Base-by-base conservation (phyloP, 2,329 filamentous ascomycete species). In the Pseudodiploospora longispora region DNA sequence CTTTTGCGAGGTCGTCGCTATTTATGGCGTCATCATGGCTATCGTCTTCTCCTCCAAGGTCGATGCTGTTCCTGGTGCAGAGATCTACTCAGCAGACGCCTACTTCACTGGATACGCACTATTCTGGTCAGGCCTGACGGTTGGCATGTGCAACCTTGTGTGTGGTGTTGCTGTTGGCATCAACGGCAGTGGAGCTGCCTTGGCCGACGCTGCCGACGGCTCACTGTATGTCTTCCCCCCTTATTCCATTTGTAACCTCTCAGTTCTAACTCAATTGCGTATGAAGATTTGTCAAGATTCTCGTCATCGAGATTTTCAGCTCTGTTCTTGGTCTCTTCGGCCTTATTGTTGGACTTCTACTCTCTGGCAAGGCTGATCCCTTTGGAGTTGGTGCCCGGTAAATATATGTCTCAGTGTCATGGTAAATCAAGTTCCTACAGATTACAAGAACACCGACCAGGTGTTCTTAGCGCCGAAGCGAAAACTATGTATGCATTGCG, bases 21-120 rank as follows among this genome's bases (percentile, higher is more conserved):
- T 98, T 67, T 98, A 98, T 76, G 94, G 94, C 59, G 91, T 98
- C 69, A 98, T 98, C 71, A 98, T 98, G 89, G 85, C 90, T 58
- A 98, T 98, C 64, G 86, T 98, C 59, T 97, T 97, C 73, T 94
- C 90, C 37, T 78, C 90, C 50, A 95, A 96, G 68, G 71, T 98
- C 56, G 76, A 78, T 56, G 65, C 75, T 44, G 76, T 93, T 30
- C 61, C 72, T 36, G 75, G 76, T 45, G 78, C 83, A 34, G 74
- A 76, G 12, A 66, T 89, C 30, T 85, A 84, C 69, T 84, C 84
- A 9, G 80, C 78, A 42, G 81, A 80, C 63, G 87, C 88, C 59
- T 93, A 91, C 71, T 98, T 95, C 65, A 96, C 90, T 27, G 93
- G 93, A 53, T 98, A 83, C 63, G 90, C 93, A 31, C 71, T 98